Evolutionary conservation across 495 filamentous ascomycete species (phyloP).

Genomic region (Penicillium canescens): DNA sequence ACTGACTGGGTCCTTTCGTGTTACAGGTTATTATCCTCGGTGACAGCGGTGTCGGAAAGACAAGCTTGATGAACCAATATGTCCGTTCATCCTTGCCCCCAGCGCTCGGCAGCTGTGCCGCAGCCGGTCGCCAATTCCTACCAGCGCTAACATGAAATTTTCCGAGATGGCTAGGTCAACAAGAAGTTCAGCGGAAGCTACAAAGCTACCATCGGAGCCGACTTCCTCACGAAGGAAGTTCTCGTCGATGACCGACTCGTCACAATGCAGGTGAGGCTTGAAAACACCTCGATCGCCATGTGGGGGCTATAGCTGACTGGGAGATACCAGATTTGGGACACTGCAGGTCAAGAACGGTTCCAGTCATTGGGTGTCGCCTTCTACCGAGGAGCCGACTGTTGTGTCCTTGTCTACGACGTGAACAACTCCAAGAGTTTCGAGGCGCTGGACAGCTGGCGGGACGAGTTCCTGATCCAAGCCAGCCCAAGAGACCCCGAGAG

Average conservation of each 20-base stretch:
- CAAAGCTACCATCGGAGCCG: constrained; percentile 98
- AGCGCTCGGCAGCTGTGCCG: constrained; percentile 5
- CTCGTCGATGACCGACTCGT: constrained; percentile 95
- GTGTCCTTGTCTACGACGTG: constrained; percentile 96
- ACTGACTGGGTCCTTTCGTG: constrained; percentile 7
- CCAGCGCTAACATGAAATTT: constrained; percentile 21
- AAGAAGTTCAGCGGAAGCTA: constrained; percentile 99
- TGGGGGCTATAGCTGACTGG: constrained; percentile 18
- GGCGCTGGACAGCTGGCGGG: constrained; percentile 95
- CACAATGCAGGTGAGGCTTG: constrained; percentile 85
- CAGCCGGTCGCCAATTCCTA: constrained; percentile 5
- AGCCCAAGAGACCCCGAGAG: constrained; percentile 94
- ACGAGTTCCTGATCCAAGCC: constrained; percentile 98
- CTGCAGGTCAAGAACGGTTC: constrained; percentile 95
- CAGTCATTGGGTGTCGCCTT: constrained; percentile 97
- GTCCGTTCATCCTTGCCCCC: constrained; percentile 54
- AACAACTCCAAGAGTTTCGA: constrained; percentile 99
- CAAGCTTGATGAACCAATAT: constrained; percentile 99
- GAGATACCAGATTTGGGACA: constrained; percentile 84
- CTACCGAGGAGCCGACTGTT: constrained; percentile 98
- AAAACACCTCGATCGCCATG: neutral
- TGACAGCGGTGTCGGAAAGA: constrained; percentile 98
- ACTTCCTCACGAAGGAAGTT: constrained; percentile 98
- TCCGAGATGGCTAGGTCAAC: constrained; percentile 71
- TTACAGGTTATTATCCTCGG: constrained; percentile 93